A percentile compares a stretch with the other conserved stretches of the same genome.
Evolutionary conservation across 805 yeast species (phyloP).

Genomic region (Wickerhamiella brachini): DNA sequence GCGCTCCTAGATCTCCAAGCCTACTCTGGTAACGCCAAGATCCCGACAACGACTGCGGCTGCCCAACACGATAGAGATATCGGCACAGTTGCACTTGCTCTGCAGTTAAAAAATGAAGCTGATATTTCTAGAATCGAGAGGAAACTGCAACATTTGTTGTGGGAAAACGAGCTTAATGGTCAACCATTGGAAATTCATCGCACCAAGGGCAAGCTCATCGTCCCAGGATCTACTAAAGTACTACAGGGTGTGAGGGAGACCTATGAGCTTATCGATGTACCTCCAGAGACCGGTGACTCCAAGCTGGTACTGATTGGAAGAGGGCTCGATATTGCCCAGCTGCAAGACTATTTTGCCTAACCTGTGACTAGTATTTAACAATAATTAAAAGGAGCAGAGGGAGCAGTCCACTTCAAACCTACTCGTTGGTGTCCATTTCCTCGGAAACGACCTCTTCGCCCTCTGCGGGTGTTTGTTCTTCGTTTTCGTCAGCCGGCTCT

Average conservation of each 20-base stretch:
- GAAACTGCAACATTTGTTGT: conserved; percentile 57
- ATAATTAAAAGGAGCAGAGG: neutral
- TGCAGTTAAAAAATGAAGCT: conserved; percentile 28
- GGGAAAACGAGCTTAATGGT: conserved; percentile 47
- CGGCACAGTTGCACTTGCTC: conserved; percentile 38
- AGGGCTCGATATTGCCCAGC: conserved; percentile 26
- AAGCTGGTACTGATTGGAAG: conserved; percentile 71
- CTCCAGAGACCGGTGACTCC: conserved; percentile 26
- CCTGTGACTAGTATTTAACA: neutral
- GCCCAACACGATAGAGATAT: conserved; percentile 21
- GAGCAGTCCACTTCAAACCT: too few relatives aligned
- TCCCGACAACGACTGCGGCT: conserved; percentile 8
- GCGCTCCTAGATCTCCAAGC: conserved; percentile 68
- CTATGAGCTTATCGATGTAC: conserved; percentile 54
- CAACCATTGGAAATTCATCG: conserved; percentile 58
- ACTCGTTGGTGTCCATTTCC: neutral
- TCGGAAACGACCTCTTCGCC: neutral
- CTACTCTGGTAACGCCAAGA: conserved; percentile 27
- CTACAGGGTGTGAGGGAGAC: conserved; percentile 91
- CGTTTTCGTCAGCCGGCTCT: conserved; percentile 2
- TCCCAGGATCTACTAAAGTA: conserved; percentile 33
- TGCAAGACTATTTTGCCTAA: neutral
- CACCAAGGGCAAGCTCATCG: conserved; percentile 58
- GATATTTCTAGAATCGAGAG: conserved; percentile 38
- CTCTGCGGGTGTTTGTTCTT: neutral